Base-by-base conservation (phyloP, 228 moss, liverwort and hornwort genomes). In the Sphagnum fallax region DNA sequence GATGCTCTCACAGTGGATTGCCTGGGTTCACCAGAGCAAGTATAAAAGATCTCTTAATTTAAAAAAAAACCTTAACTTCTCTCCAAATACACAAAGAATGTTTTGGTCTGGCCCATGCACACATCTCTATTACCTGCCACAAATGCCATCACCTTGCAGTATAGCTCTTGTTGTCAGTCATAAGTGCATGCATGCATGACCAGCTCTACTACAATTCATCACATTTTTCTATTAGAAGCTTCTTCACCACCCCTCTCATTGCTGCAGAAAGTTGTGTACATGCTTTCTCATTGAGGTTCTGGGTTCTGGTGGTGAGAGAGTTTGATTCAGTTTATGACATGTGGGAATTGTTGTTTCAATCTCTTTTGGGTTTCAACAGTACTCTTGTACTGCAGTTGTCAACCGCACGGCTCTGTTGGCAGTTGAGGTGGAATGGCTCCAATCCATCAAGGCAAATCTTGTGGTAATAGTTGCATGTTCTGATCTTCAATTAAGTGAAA, bases 1-100 rank as follows among this genome's bases (percentile, higher is more conserved):
- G 95, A 96, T 79, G 87, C 95, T 14, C 78, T 96, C 65, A 91
- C 95, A 53, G 95, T 96, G 52, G 92, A 96, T 71, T 84, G 90
- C 51, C 71, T 86, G 47, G 89, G 76, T 51, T 92, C 92, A 32
- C 79, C 92, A 64, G 92, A 96, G 65, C 78, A 85, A 88, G 90
- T 92, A 51, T 9, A 12, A 15, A 65, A 50, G 48, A 5, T 65
- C 48, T 12, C 15, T 5, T n/a, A 1, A 69, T 69, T 51, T 2
- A 32, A 32, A 32, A 2, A 32, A 32, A 16, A 32, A 16, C 5
- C 10, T 2, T 32, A 32, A 32, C 32, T 32, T 32, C 32, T 32
- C 32, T 32, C 32, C 32, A 32, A 32, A 32, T 32, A 32, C 32
- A 32, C 32, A 32, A 32, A 32, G 1, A 32, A 2, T 32, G 1